These are phyloP conservation scores for Ogataea kodamae DNA, from an alignment of 805 yeast species.

Conservation along the genomic window DNA sequence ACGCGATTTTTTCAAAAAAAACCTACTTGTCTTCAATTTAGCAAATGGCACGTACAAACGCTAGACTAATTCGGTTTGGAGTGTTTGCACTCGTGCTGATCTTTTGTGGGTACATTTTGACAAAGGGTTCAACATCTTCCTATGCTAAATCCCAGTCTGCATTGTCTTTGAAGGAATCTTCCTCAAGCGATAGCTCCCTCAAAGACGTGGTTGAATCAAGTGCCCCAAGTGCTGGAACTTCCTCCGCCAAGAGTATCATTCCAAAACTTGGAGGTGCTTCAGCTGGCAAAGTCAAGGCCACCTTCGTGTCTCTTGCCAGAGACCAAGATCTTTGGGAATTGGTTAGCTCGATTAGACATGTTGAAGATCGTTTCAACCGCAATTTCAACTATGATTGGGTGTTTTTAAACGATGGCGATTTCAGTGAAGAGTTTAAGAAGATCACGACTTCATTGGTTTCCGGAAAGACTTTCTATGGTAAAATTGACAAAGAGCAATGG, in stretches of 20 bases:
- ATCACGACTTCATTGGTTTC: slow-evolving; percentile 65
- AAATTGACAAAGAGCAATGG: slow-evolving; percentile 85
- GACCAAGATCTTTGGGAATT: slow-evolving; percentile 65
- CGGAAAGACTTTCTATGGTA: slow-evolving; percentile 75
- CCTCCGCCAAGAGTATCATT: too few relatives aligned
- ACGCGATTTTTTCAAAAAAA: too few relatives aligned
- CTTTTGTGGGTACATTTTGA: slow-evolving; percentile 45
- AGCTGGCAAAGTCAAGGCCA: slow-evolving; percentile 58
- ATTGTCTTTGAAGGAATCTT: too few relatives aligned
- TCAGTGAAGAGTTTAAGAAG: slow-evolving; percentile 74
- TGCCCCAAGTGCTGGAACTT: too few relatives aligned
- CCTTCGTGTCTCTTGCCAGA: slow-evolving; percentile 78
- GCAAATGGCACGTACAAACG: slow-evolving; percentile 48
- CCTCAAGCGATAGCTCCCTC: too few relatives aligned
- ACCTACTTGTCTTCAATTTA: slow-evolving; percentile 8
- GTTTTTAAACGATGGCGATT: slow-evolving; percentile 83
- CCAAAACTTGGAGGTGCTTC: too few relatives aligned
- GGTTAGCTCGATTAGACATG: slow-evolving; percentile 61
- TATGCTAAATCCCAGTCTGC: slow-evolving; percentile 19
- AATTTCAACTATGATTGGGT: slow-evolving; percentile 92
- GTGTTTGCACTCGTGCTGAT: slow-evolving; percentile 44
- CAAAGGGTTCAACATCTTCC: slow-evolving; percentile 42
- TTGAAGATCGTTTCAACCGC: slow-evolving; percentile 86
- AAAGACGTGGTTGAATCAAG: too few relatives aligned
- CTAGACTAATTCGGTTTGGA: slow-evolving; percentile 46